Evolutionary conservation across 805 yeast species (phyloP), one percentile per base, ranked within the genome.

Genomic region (Metschnikowia gelsemii): DNA sequence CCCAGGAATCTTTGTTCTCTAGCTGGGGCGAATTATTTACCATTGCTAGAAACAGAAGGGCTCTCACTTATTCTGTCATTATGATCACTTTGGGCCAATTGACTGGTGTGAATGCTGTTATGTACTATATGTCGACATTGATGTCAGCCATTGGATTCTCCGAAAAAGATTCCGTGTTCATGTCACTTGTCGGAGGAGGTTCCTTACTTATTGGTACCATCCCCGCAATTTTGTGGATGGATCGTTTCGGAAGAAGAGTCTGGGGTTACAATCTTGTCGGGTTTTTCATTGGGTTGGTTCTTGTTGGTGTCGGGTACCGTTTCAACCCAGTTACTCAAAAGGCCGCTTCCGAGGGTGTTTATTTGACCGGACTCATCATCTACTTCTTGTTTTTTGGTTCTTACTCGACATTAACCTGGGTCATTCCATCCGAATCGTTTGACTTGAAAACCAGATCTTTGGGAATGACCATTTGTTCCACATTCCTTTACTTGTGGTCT

Each of bases 151-250:
- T 80, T 54, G 84, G 84, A 6, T 80, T 81, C 61, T 46, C 58
- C 43, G 60, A 61, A 16, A 75, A 75, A 54, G 59, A 72, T 38
- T 64, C 82, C 18, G 83, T 80, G 7, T 76, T 79, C 53, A 79
- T 80, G 85, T 79, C 85, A 7, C 70, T 79, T 55, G 86, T 80
- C 17, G 84, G 84, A 38, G 86, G 86, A 53, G 85, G 82, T 26
- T 67, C 84, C 1, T 61, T 80, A 32, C 58, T 80, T 49, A 33
- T 81, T 8, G 87, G 86, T 54, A 76, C 85, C 8, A 79, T 81
- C 51, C 86, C 86, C 18, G 85, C 84, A 11, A 73, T 80, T 40
- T 50, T 77, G 43, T 78, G 60, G 60, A 76, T 71, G 82, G 85
- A 74, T 52, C 63, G 65, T 29, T 76, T 73, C 50, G 82, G 82